Evolutionary conservation across 768 basidiomycete species (phyloP).

Genomic region (Agaricus subrufescens): DNA sequence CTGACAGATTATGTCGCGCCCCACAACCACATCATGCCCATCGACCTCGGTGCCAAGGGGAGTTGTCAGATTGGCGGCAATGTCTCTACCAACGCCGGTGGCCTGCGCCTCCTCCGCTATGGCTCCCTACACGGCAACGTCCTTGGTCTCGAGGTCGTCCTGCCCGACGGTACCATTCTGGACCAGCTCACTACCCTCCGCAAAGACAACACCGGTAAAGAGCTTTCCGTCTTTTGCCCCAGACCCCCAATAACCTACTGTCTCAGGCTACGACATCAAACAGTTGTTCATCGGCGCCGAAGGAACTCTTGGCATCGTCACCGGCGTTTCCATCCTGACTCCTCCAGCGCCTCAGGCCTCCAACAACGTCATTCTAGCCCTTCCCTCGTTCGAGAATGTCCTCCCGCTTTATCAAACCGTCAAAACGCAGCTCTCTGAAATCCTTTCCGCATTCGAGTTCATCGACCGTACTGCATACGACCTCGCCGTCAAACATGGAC

Average conservation of each 20-base stretch:
- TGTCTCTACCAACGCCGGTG: constrained; percentile 95
- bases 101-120: constrained; percentile 90
- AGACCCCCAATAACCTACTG: constrained; percentile 3
- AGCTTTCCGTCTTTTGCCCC: not conserved
- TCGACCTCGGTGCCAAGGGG: constrained; percentile 94
- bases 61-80: constrained; percentile 99
- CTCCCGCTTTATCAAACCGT: constrained; percentile 80
- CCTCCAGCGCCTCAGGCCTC: constrained; percentile 78
- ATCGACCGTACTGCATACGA: constrained; percentile 86
- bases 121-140: constrained; percentile 94
- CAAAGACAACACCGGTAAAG: constrained; percentile 94
- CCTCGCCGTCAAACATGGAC: constrained; percentile 77
- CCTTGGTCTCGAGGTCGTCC: constrained; percentile 91
- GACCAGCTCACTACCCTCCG: constrained; percentile 85
- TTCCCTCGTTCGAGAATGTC: constrained; percentile 84
- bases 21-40: constrained; percentile 92
- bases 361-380: constrained; percentile 88
- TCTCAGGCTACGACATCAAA: constrained; percentile 90
- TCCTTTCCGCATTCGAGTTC: constrained; percentile 96
- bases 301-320: constrained; percentile 93
- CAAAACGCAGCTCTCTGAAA: constrained; percentile 84
- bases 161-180: constrained; percentile 90
- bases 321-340: constrained; percentile 91
- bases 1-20: constrained; percentile 84
- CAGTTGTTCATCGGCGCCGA: constrained; percentile 98